These are phyloP conservation scores for Magnusiomyces fungicola DNA, from an alignment of 1,139 yeast species.

Conservation along the genomic window DNA sequence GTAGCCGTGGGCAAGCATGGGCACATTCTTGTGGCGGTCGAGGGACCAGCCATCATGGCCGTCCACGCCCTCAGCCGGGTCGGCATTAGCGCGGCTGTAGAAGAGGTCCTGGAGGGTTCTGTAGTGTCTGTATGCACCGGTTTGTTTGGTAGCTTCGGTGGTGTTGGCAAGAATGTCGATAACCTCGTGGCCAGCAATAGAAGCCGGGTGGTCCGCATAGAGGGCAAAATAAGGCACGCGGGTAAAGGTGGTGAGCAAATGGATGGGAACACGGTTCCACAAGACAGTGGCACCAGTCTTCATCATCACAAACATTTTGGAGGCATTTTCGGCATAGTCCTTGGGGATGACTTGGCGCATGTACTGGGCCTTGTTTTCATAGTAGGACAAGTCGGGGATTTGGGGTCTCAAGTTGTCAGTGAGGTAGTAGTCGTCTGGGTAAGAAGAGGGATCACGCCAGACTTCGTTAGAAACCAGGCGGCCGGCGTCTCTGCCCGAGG, in stretches of 20 bases:
- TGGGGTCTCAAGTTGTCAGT: slow-evolving; percentile 2
- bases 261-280: slow-evolving; percentile 35
- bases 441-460: slow-evolving; percentile 8
- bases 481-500: neutral
- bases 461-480: slow-evolving; percentile 10
- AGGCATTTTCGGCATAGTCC: slow-evolving; percentile 23
- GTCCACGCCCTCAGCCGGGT: slow-evolving; percentile 11
- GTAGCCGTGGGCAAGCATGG: slow-evolving; percentile 34
- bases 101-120: slow-evolving; percentile 23
- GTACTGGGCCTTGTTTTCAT: slow-evolving; percentile 14
- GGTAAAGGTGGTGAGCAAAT: slow-evolving; percentile 31
- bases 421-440: slow-evolving; percentile 3
- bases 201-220: slow-evolving; percentile 31
- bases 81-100: slow-evolving; percentile 19
- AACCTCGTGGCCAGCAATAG: slow-evolving; percentile 31
- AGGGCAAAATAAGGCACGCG: slow-evolving; percentile 32
- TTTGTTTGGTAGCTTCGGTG: slow-evolving; percentile 22
- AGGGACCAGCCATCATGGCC: slow-evolving; percentile 29
- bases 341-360: slow-evolving; percentile 24
- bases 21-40: slow-evolving; percentile 35
- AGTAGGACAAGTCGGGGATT: neutral
- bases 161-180: slow-evolving; percentile 29
- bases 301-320: slow-evolving; percentile 30
- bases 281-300: slow-evolving; percentile 34
- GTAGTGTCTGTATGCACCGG: slow-evolving; percentile 26